phyloP scores from a whole-genome alignment of 805 yeast genomes.

The Danielozyma ontarioensis region DNA sequence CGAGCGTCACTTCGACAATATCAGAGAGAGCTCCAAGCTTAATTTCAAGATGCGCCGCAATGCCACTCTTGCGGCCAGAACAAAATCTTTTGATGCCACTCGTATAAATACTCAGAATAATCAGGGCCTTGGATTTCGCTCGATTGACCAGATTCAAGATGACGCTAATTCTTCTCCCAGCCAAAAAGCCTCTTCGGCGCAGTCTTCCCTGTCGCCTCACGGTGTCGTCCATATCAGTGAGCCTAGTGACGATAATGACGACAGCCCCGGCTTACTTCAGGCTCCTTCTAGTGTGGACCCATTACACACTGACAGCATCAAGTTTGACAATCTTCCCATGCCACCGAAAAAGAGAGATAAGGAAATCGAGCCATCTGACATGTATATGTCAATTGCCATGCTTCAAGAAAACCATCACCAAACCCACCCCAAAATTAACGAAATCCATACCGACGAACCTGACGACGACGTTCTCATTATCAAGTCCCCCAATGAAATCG shows the following conservation, averaged over 20 bases:
- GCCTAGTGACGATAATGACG: constrained; percentile 35
- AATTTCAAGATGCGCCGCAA: constrained; percentile 81
- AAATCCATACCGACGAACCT: constrained; percentile 29
- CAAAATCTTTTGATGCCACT: constrained; percentile 26
- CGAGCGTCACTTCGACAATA: constrained; percentile 79
- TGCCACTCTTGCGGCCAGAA: constrained; percentile 59
- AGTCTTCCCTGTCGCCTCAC: constrained; percentile 10
- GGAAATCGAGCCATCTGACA: constrained; percentile 69
- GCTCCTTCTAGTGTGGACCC: background rate
- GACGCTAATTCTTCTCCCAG: constrained; percentile 1
- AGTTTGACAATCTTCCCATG: constrained; percentile 57
- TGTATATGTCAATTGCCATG: constrained; percentile 79
- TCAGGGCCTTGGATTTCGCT: constrained; percentile 25
- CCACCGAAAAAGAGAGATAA: constrained; percentile 40
- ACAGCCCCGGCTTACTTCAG: constrained; percentile 1
- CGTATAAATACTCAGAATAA: constrained; percentile 20
- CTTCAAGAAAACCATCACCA: constrained; percentile 51
- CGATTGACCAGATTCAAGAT: background rate
- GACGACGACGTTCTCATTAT: constrained; percentile 78
- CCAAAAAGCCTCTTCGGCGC: constrained; percentile 6
- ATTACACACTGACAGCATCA: constrained; percentile 33
- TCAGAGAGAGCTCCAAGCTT: constrained; percentile 68
- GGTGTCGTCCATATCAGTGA: constrained; percentile 33
- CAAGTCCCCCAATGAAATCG: constrained; percentile 73
- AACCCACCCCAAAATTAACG: constrained; percentile 11